Evolutionary conservation across 1,139 yeast species (phyloP).

Genomic region (Magnusiomyces clavatus): DNA sequence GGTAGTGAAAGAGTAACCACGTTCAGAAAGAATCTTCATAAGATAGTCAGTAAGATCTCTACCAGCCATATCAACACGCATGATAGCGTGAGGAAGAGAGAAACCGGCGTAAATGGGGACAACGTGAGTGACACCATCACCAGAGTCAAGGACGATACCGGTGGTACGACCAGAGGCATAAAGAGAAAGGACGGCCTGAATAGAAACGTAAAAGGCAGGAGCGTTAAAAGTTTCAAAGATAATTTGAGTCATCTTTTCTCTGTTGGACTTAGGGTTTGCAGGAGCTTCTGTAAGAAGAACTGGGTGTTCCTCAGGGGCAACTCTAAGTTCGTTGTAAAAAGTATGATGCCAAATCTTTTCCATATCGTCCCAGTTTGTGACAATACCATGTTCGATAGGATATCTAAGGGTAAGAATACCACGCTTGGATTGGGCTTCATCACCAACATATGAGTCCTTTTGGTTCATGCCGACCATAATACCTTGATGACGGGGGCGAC

Average conservation of each 20-base stretch:
- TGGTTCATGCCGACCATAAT: constrained; percentile 98
- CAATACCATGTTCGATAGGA: constrained; percentile 99
- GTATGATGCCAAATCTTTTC: constrained; percentile 99
- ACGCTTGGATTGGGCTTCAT: constrained; percentile 99
- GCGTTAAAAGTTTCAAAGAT: constrained; percentile 98
- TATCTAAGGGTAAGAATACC: constrained; percentile 98
- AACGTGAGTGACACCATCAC: constrained; percentile 99
- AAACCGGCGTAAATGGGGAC: constrained; percentile 99
- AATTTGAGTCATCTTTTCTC: constrained; percentile 99
- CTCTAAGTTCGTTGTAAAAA: constrained; percentile 94
- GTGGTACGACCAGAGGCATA: constrained; percentile 99
- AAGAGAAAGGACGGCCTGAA: constrained; percentile 96
- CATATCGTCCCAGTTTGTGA: constrained; percentile 99
- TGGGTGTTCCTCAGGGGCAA: constrained; percentile 99
- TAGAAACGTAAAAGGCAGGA: constrained; percentile 97
- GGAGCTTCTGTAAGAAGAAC: constrained; percentile 98
- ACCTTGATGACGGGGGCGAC: constrained; percentile 99
- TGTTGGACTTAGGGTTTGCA: constrained; percentile 97
- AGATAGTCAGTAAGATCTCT: constrained; percentile 98
- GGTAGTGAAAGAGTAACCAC: constrained; percentile 98
- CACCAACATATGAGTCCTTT: constrained; percentile 99
- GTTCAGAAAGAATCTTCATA: constrained; percentile 96
- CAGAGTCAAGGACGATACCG: constrained; percentile 98
- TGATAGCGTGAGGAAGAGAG: constrained; percentile 97
- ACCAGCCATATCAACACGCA: constrained; percentile 99